Conservation (phyloP, 192 early-diverging fungal species). For the Umbelopsis isabellina region DNA sequence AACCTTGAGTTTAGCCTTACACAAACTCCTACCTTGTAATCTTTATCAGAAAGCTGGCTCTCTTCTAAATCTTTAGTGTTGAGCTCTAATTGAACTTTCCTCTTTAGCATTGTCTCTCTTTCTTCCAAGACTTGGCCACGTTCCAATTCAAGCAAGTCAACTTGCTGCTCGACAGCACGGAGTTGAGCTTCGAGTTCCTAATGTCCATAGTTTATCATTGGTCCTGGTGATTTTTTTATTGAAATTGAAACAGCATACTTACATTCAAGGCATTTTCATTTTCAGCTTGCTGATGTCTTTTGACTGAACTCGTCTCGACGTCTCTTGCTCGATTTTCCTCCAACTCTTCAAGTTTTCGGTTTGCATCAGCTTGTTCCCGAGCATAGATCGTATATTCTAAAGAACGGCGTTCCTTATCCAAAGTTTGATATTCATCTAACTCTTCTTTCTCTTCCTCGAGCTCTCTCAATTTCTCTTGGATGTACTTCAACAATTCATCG, state of each 20-base stretch:
- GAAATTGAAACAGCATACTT: slow-evolving; percentile 23
- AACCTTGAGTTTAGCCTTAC: background rate
- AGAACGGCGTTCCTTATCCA: slow-evolving; percentile 83
- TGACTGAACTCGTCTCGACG: slow-evolving; percentile 25
- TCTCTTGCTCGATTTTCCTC: slow-evolving; percentile 56
- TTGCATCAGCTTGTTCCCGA: slow-evolving; percentile 83
- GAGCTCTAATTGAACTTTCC: slow-evolving; percentile 78
- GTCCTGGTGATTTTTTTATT: background rate
- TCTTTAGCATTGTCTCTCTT: slow-evolving; percentile 74
- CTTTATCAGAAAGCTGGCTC: slow-evolving; percentile 45
- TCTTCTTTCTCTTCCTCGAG: slow-evolving; percentile 95
- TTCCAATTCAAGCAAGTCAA: slow-evolving; percentile 70
- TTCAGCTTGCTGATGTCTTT: slow-evolving; percentile 21
- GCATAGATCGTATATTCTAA: slow-evolving; percentile 94
- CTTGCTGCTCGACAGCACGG: slow-evolving; percentile 60
- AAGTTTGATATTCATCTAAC: slow-evolving; percentile 82
- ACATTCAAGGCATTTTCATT: slow-evolving; percentile 30
- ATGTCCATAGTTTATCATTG: background rate
- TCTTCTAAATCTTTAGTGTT: slow-evolving; percentile 83
- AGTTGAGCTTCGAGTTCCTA: slow-evolving; percentile 53
- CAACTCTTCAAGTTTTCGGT: slow-evolving; percentile 74
- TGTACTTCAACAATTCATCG: slow-evolving; percentile 82
- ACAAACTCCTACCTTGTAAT: slow-evolving; percentile 42
- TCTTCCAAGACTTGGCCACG: slow-evolving; percentile 74
- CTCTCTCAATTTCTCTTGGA: slow-evolving; percentile 86